These are phyloP conservation scores for Penicillium sp. DNA, from an alignment of 2,329 filamentous ascomycete species.

Conservation along the genomic window DNA sequence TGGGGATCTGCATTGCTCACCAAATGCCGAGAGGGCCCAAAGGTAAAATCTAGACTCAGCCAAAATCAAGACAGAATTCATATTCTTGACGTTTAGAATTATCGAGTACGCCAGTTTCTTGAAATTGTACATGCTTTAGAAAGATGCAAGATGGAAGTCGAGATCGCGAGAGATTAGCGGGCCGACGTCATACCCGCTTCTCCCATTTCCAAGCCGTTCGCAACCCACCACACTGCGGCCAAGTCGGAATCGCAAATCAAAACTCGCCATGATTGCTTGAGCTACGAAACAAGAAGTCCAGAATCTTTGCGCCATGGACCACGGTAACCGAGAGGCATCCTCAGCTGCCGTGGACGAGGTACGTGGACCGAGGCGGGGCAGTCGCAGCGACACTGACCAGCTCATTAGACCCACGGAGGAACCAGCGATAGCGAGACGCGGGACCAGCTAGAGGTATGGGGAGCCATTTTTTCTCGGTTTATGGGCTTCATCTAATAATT, in stretches of 20 bases:
- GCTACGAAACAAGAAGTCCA: conserved; percentile 1
- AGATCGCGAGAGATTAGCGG: conserved; percentile 1
- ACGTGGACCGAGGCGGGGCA: conserved; percentile 11
- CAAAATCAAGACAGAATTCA: neutral
- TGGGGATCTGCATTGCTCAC: conserved; percentile 8
- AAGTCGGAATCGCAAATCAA: neutral
- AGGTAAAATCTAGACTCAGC: neutral
- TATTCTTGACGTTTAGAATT: neutral
- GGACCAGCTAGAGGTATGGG: conserved; percentile 37
- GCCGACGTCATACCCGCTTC: conserved; percentile 30
- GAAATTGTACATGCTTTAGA: neutral
- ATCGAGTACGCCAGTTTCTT: neutral
- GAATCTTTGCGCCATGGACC: conserved; percentile 15
- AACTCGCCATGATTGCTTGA: conserved; percentile 15
- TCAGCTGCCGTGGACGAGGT: conserved; percentile 16
- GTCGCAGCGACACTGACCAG: conserved; percentile 12
- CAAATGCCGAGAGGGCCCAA: neutral
- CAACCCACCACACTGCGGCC: conserved; percentile 12
- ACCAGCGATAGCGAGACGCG: conserved; percentile 35
- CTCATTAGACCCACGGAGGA: conserved; percentile 30
- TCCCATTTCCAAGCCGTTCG: conserved; percentile 4
- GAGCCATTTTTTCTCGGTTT: neutral
- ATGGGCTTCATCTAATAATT: neutral
- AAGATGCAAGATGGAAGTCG: neutral
- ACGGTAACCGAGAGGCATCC: conserved; percentile 3